Percentiles rank a stretch among this genome's conserved stretches.
These are phyloP conservation scores for Clitocybe nebularis DNA, from an alignment of 1,284 basidiomycete species.

Conservation along the genomic window DNA sequence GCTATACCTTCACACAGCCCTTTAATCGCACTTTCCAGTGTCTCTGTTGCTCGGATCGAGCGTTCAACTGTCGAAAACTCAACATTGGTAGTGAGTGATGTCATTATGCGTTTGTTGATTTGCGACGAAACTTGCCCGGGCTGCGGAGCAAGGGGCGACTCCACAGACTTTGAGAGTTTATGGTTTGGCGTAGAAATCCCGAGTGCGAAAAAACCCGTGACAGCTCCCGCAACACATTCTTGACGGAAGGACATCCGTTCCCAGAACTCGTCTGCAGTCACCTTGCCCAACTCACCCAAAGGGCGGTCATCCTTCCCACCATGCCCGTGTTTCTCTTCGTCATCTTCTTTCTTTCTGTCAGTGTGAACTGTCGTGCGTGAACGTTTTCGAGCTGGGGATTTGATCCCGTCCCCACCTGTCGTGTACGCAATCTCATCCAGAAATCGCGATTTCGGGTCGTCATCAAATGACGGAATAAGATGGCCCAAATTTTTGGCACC, in stretches of 20 bases:
- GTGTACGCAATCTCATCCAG: slow-evolving; percentile 81
- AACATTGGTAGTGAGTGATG: slow-evolving; percentile 64
- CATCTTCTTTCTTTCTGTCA: slow-evolving; percentile 18
- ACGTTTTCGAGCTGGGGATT: slow-evolving; percentile 58
- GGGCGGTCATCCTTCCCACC: slow-evolving; percentile 32
- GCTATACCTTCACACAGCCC: slow-evolving; percentile 66
- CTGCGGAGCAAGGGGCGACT: slow-evolving; percentile 46
- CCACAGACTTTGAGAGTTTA: slow-evolving; percentile 21
- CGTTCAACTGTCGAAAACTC: slow-evolving; percentile 73
- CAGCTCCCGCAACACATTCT: slow-evolving; percentile 81
- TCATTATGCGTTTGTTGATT: slow-evolving; percentile 66
- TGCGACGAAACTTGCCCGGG: slow-evolving; percentile 60
- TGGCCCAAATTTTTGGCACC: slow-evolving; percentile 55
- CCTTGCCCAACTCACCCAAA: slow-evolving; percentile 51
- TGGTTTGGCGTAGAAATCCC: slow-evolving; percentile 33
- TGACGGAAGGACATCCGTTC: slow-evolving; percentile 93
- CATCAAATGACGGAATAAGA: slow-evolving; percentile 83
- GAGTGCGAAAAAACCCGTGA: slow-evolving; percentile 87
- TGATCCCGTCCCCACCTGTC: slow-evolving; percentile 56
- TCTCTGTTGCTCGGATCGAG: slow-evolving; percentile 64
- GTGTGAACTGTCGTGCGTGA: slow-evolving; percentile 28
- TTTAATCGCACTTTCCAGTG: slow-evolving; percentile 62
- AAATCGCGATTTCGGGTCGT: slow-evolving; percentile 92
- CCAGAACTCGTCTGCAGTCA: slow-evolving; percentile 82
- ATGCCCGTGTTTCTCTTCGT: slow-evolving; percentile 22